Evolutionary conservation across 768 basidiomycete species (phyloP), one percentile per base, ranked within the genome.

Genomic region (Hydnomerulius pinastri): DNA sequence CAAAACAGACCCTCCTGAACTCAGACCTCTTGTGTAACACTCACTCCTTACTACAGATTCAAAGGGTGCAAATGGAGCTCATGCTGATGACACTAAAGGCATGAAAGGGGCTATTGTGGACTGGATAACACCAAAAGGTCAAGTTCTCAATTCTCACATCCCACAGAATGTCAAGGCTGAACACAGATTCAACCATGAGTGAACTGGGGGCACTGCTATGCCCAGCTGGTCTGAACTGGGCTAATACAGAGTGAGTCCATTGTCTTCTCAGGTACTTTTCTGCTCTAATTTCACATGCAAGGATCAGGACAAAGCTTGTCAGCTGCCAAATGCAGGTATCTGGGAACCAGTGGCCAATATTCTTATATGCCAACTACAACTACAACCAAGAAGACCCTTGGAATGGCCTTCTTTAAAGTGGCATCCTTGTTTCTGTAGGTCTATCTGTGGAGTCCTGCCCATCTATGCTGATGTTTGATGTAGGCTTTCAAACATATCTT

Each of bases 401-500:
- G 59, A 50, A 46, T 17, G 59, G 61, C 47, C 33, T 67, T 3
- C 57, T 66, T 21, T 27, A 54, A n/a, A 62, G 62, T 38, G 12
- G 35, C 1, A 23, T 65, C 3, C 59, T 69, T n/a, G 54, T 65
- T 13, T 53, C 43, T 29, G 66, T 62, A 40, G 41, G 57, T 48
- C 12, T 27, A 38, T 11, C 17, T 21, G 12, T 20, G 11, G 21
- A 20, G 15, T 23, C 6, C 6, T 8, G 11, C 18, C 37, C 21
- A 33, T 17, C 21, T n/a, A 23, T 18, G 10, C 37, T 38, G 18
- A 38, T 38, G 4, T 38, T 38, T 18, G 11, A 12, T 38, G 17
- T 38, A 67, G 66, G 64, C 60, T 1, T 65, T 40, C 15, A 66
- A 59, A 36, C 59, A 67, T 43, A 50, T 69, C n/a, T 69, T 69